These are phyloP conservation scores for Termitomyces sp. DNA, from an alignment of 768 basidiomycete genomes.

Conservation along the genomic window DNA sequence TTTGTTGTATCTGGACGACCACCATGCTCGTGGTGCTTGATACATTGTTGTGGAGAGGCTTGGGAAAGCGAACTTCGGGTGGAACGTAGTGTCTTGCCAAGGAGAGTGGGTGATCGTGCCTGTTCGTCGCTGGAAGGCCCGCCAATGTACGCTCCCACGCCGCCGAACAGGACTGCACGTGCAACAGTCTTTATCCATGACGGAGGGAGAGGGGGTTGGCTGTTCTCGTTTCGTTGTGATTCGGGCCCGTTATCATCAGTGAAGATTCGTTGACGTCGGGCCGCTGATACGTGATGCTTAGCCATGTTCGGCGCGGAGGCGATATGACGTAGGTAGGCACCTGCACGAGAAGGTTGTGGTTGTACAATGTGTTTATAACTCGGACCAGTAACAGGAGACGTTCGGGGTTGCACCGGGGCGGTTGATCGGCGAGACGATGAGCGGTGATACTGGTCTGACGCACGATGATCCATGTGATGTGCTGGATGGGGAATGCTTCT, in stretches of 20 bases:
- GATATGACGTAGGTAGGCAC: conserved; percentile 72
- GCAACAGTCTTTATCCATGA: conserved; percentile 74
- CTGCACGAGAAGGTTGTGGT: conserved; percentile 48
- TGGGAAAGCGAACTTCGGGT: conserved; percentile 39
- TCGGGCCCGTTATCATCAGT: conserved; percentile 27
- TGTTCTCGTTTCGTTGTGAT: conserved; percentile 23
- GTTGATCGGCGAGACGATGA: conserved; percentile 7
- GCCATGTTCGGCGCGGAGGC: conserved; percentile 47
- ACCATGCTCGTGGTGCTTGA: conserved; percentile 12
- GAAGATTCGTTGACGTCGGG: conserved; percentile 17
- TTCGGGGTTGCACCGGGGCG: conserved; percentile 10
- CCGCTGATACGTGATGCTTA: conserved; percentile 29
- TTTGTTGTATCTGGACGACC: conserved; percentile 34
- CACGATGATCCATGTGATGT: conserved; percentile 8
- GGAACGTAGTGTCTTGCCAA: conserved; percentile 22
- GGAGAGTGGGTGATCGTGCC: background rate
- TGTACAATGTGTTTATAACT: conserved; percentile 19
- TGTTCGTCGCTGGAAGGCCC: conserved; percentile 23
- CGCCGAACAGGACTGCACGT: conserved; percentile 55
- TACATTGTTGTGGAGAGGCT: conserved; percentile 14
- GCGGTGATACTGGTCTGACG: conserved; percentile 9
- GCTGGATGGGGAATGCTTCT: conserved; percentile 6
- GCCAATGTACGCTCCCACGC: conserved; percentile 39
- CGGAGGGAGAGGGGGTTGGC: conserved; percentile 51
- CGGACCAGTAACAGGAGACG: conserved; percentile 22